Percentiles rank a stretch among this genome's conserved stretches.
phyloP scores from a whole-genome alignment of 2,329 filamentous ascomycete species.

The Calonectria crousiana region DNA sequence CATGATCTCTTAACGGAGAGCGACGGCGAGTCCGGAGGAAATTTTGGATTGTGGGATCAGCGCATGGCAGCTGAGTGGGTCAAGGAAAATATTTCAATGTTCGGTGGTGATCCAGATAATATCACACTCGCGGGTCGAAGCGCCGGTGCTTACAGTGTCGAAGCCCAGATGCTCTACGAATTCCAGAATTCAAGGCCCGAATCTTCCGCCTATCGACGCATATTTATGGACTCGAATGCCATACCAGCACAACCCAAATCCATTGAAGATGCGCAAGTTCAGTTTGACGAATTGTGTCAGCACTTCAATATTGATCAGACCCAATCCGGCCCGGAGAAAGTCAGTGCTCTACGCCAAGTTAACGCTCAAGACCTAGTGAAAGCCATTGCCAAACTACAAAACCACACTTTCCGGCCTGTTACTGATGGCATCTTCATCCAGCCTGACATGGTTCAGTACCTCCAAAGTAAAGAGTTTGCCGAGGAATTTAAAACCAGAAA shows the following conservation, averaged over 20 bases:
- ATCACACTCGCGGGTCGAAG: conserved; percentile 59
- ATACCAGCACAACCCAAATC: conserved; percentile 59
- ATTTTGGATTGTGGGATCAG: conserved; percentile 62
- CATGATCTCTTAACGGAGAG: conserved; percentile 48
- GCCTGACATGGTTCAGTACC: conserved; percentile 52
- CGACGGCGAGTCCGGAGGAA: conserved; percentile 42
- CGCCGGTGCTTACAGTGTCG: conserved; percentile 58
- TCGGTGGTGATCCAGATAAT: conserved; percentile 59
- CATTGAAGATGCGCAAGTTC: conserved; percentile 49
- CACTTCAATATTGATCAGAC: conserved; percentile 46
- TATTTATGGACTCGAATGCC: conserved; percentile 60
- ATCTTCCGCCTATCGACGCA: conserved; percentile 47
- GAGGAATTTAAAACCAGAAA: conserved; percentile 50
- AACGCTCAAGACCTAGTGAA: conserved; percentile 47
- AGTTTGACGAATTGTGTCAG: conserved; percentile 57
- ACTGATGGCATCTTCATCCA: conserved; percentile 57
- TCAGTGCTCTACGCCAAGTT: conserved; percentile 49
- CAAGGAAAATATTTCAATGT: conserved; percentile 57
- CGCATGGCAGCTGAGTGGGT: conserved; percentile 64
- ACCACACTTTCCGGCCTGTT: conserved; percentile 60
- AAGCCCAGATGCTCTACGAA: conserved; percentile 55
- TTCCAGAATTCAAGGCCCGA: conserved; percentile 39
- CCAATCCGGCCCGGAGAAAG: conserved; percentile 44
- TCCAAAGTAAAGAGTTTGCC: conserved; percentile 52
- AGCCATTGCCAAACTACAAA: conserved; percentile 52